A percentile compares a stretch with the other conserved stretches of the same genome.
phyloP scores from a whole-genome alignment of 345 rosid genomes.

The Salix exigua region DNA sequence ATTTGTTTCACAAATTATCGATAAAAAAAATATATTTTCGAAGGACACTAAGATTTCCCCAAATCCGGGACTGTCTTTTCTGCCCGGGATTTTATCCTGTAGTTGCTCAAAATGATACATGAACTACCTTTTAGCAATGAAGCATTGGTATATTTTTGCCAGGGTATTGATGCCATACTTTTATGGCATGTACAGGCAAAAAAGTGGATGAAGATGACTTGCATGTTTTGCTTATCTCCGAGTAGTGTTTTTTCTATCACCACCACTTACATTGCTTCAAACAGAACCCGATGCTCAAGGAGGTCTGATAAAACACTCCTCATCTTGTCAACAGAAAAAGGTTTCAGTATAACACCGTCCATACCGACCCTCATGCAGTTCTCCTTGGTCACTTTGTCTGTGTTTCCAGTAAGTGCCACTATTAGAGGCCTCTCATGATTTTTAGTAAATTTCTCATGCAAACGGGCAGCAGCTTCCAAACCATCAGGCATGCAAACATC shows the following conservation, averaged over 20 bases:
- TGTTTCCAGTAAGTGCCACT: constrained; percentile 74
- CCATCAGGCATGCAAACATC: constrained; percentile 62
- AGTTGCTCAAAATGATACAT: neutral
- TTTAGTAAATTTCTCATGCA: constrained; percentile 62
- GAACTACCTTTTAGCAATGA: neutral
- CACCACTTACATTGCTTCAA: constrained; percentile 39
- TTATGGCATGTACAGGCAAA: neutral
- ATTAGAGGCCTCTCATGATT: constrained; percentile 71
- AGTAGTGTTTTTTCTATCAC: neutral
- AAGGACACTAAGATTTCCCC: neutral
- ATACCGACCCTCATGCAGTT: constrained; percentile 80
- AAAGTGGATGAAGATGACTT: neutral
- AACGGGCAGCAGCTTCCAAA: constrained; percentile 53
- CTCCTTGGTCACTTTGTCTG: constrained; percentile 68
- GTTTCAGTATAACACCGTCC: constrained; percentile 71
- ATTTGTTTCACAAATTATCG: neutral
- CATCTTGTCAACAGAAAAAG: constrained; percentile 84
- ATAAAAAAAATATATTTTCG: neutral
- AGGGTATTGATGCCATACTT: neutral
- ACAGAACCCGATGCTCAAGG: constrained; percentile 56
- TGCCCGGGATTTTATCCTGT: neutral
- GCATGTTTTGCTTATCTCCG: constrained; percentile 4
- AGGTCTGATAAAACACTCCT: constrained; percentile 64
- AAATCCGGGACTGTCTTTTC: neutral
- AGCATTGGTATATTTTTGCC: neutral